Conservation (phyloP, 2,329 filamentous ascomycete species). For the Tolypocladium ovalisporum region DNA sequence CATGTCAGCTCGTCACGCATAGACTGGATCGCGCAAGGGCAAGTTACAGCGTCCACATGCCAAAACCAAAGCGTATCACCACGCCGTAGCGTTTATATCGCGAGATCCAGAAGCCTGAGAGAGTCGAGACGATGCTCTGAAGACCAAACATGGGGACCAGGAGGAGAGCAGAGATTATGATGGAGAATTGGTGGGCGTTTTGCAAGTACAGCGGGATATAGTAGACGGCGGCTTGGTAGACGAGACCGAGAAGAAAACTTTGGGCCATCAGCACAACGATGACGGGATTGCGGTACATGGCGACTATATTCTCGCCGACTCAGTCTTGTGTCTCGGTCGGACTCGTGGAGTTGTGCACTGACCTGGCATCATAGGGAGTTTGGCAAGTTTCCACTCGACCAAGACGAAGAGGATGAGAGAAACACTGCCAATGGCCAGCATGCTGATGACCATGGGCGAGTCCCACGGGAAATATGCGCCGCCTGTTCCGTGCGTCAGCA, state of each 20-base stretch:
- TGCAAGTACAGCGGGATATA: conserved; percentile 53
- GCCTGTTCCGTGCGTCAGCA: conserved; percentile 5
- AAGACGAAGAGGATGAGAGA: conserved; percentile 52
- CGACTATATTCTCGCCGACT: conserved; percentile 19
- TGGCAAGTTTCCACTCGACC: conserved; percentile 59
- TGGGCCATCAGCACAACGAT: conserved; percentile 45
- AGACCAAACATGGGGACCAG: conserved; percentile 36
- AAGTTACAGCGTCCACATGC: conserved; percentile 22
- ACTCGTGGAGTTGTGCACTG: not conserved
- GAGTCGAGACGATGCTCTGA: conserved; percentile 33
- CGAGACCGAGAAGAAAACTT: conserved; percentile 47
- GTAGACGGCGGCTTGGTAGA: conserved; percentile 49
- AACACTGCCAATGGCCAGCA: conserved; percentile 58
- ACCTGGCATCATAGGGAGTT: conserved; percentile 62
- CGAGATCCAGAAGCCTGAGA: conserved; percentile 48
- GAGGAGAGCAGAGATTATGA: conserved; percentile 37
- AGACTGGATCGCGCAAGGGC: not conserved
- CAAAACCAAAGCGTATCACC: conserved; percentile 36
- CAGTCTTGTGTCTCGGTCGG: not conserved
- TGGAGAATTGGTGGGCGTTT: conserved; percentile 30
- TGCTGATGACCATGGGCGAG: conserved; percentile 58
- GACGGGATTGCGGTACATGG: conserved; percentile 42
- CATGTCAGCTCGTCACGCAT: not conserved
- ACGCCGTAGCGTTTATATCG: conserved; percentile 45
- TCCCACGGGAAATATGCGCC: conserved; percentile 38